A percentile compares a stretch with the other conserved stretches of the same genome.
Conservation (phyloP, 805 yeast genomes). For the Hanseniaspora valbyensis region DNA sequence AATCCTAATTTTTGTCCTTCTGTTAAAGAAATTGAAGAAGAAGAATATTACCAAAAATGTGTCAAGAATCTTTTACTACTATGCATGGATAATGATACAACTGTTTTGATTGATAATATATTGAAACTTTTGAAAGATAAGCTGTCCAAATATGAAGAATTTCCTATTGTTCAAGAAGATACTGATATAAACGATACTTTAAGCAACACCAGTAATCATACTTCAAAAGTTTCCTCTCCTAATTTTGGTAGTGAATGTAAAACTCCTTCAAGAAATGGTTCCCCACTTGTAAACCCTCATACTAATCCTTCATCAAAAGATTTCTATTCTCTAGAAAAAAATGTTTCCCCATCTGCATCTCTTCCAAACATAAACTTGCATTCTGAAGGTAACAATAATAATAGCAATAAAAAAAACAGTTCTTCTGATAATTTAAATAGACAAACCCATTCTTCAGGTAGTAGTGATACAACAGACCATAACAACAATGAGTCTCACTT, state of each 20-base stretch:
- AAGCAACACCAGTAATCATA: neutral
- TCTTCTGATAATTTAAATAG: neutral
- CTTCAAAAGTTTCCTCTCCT: neutral
- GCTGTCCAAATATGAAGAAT: constrained; percentile 13
- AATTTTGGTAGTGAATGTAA: neutral
- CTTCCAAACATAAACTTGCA: neutral
- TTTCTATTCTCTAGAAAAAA: neutral
- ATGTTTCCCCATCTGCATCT: neutral
- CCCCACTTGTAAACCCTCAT: neutral
- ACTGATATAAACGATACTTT: neutral
- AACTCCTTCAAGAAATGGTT: neutral
- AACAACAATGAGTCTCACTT: neutral
- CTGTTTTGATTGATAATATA: constrained; percentile 5
- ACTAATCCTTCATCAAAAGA: neutral
- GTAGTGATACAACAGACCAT: neutral
- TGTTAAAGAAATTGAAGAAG: constrained; percentile 11
- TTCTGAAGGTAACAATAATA: neutral
- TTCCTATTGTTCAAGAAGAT: constrained; percentile 2
- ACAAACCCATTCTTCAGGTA: too few relatives aligned
- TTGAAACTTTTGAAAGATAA: constrained; percentile 5
- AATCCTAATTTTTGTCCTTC: constrained; percentile 16
- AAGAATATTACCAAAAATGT: constrained; percentile 14
- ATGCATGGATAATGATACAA: constrained; percentile 1
- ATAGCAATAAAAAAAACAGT: neutral
- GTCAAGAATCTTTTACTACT: constrained; percentile 2